A percentile compares a stretch with the other conserved stretches of the same genome.
Conservation (phyloP, 306 rosid species). For the Sophora flavescens region DNA sequence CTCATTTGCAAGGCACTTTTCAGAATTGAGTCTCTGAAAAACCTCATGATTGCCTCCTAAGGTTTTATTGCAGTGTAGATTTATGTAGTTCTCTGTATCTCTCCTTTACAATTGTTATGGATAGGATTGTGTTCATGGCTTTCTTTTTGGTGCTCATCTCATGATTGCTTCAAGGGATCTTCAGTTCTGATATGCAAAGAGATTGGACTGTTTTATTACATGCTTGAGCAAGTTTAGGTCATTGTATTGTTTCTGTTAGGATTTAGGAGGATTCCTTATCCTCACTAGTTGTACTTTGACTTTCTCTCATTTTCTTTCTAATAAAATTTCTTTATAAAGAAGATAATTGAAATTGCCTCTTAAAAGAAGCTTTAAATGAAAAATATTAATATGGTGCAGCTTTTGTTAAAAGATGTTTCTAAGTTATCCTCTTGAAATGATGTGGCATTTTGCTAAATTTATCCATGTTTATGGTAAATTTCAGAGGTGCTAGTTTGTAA, state of each 20-base stretch:
- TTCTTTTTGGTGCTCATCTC: not conserved
- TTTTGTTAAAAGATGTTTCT: slow-evolving; percentile 5
- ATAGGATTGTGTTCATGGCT: too few relatives aligned
- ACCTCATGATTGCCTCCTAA: too few relatives aligned
- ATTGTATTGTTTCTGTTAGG: not conserved
- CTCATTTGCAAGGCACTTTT: too few relatives aligned
- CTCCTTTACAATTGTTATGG: too few relatives aligned
- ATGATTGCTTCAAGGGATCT: slow-evolving; percentile 5
- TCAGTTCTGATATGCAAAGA: not conserved
- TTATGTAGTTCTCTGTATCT: not conserved
- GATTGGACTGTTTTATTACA: not conserved
- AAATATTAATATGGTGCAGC: slow-evolving; percentile 17
- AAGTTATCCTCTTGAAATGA: slow-evolving; percentile 9
- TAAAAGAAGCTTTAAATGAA: not conserved
- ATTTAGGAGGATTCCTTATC: slow-evolving; percentile 6
- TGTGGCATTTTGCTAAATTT: slow-evolving; percentile 10
- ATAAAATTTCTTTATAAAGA: not conserved
- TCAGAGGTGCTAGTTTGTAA: not conserved
- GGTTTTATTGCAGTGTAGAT: not conserved
- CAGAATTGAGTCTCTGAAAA: too few relatives aligned
- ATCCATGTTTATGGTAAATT: slow-evolving; percentile 14
- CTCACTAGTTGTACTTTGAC: not conserved
- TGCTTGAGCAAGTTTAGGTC: slow-evolving; percentile 7
- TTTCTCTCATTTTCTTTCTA: not conserved
- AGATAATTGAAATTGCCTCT: not conserved